These are phyloP conservation scores for Trametes pubescens DNA, from an alignment of 1,284 basidiomycete species.

Conservation along the genomic window DNA sequence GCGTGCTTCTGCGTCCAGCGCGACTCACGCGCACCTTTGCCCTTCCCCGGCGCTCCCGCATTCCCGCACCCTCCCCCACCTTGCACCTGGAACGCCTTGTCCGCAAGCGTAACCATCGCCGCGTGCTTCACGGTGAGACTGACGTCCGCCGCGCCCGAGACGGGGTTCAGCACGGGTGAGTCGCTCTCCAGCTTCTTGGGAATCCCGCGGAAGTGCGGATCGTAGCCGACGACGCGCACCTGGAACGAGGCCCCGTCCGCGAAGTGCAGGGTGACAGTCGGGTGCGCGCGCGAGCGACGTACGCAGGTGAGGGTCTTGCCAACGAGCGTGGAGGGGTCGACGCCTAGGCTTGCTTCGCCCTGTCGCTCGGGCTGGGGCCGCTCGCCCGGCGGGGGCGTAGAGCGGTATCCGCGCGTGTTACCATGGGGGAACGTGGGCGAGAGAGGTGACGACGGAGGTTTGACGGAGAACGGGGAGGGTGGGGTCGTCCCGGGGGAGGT, in stretches of 20 bases:
- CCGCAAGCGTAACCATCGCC: constrained; percentile 60
- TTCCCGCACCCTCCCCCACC: not conserved
- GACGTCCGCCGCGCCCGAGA: constrained; percentile 46
- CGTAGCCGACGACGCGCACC: constrained; percentile 68
- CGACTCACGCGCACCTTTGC: constrained; percentile 37
- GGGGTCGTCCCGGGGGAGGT: constrained; percentile 25
- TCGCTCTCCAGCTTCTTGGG: constrained; percentile 69
- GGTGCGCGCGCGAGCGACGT: constrained; percentile 60
- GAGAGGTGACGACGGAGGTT: constrained; percentile 16
- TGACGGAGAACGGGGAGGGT: constrained; percentile 22
- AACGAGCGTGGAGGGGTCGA: constrained; percentile 56
- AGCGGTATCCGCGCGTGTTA: constrained; percentile 2
- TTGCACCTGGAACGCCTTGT: constrained; percentile 58
- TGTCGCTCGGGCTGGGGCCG: constrained; percentile 6
- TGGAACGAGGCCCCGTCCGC: constrained; percentile 62
- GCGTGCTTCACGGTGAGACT: constrained; percentile 59
- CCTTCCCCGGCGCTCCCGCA: not conserved
- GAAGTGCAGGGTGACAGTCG: constrained; percentile 63
- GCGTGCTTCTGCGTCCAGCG: constrained; percentile 67
- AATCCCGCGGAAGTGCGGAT: constrained; percentile 60
- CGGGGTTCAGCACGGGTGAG: constrained; percentile 50
- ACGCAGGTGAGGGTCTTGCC: constrained; percentile 61
- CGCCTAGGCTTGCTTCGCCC: constrained; percentile 43
- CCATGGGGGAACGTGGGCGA: constrained; percentile 3
- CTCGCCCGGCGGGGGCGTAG: constrained; percentile 6